Evolutionary conservation across 2,329 filamentous ascomycete genomes (phyloP), one percentile per base, ranked within the genome.

Genomic region (Cladosporium sp.): DNA sequence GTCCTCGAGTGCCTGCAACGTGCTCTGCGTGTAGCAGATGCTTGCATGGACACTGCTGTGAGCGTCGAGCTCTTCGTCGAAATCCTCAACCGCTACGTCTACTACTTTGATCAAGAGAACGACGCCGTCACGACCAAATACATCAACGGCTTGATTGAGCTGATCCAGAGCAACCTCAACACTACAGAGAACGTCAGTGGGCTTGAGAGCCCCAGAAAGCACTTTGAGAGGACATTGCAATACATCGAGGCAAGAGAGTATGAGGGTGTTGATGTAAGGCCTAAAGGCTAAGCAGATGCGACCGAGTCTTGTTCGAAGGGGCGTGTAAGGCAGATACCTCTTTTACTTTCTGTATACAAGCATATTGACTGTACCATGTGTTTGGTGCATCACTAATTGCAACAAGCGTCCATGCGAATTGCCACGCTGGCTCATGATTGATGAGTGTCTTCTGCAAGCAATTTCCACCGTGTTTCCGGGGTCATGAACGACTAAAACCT

Each of bases 81-180:
- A 77, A 99, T 99, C 62, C 78, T 99, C 57, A 97, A 99, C 74
- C 86, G 94, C 74, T 99, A 99, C 72, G 92, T 97, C 54, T 99
- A 99, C 75, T 99, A 97, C 78, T 99, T 97, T 77, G 94, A 99
- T 74, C 93, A 99, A 74, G 91, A 96, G 71, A 99, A 99, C 74
- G 94, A 99, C 76, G 92, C 92, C 64, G 94, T 99, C 37, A 99
- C 94, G 4, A 97, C 89, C 2, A 97, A 97, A 75, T 99, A 97
- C 73, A 83, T 99, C 62, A 99, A 99, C 70, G 94, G 94, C 3
- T 84, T 99, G 51, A 97, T 99, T 70, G 94, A 99, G 76, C 84
- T 99, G 62, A 97, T 99, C 69, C 92, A 99, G 74, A 96, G 91
- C 20, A 99, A 99, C 71, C 81, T 99, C 32, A 87, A 88, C 64